Evolutionary conservation across 2,329 filamentous ascomycete species (phyloP), one percentile per base, ranked within the genome.

Genomic region (Exophiala alcalophila): DNA sequence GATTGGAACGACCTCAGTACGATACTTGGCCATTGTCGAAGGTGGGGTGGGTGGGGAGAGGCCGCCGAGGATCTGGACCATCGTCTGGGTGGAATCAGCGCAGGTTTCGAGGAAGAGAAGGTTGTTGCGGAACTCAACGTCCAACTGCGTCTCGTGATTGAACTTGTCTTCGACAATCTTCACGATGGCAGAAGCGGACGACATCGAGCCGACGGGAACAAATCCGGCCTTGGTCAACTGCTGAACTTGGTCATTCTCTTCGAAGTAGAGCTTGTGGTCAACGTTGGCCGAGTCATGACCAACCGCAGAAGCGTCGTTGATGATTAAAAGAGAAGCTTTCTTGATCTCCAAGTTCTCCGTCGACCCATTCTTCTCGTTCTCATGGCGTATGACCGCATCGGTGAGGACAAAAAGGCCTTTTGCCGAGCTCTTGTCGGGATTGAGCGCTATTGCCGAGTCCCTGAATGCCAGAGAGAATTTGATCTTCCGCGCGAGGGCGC

Each of bases 71-170:
- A 94, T 76, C 2, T 78, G 75, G 38, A 95, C 83, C 10, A 98
- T 73, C 0, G 92, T 98, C 62, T 96, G 89, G 0, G 89, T 97
- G 2, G 92, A 98, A 65, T 98, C 92, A 20, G 92, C 92, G 58
- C 94, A 98, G 1, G 90, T 94, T 64, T 98, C 92, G 5, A 98
- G 69, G 23, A 98, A 83, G 39, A 98, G 73, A 1, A 98, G 73
- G 52, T 94, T 84, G 58, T 95, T 90, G 48, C 80, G 80, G 32
- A 97, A 69, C 51, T 94, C 86, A 1, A 96, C 74, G 54, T 92
- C 83, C 10, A 96, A 65, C 27, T 80, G 77, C 51, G 82, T 84
- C 20, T 80, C 73, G 1, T 74, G 77, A 24, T 81, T 75, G 1
- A 70, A 69, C 2, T 71, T 71, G 27, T 75, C 70, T 7, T 73